Base-by-base conservation (phyloP, 2,329 filamentous ascomycete genomes). In the Dichotomopilus funicola region DNA sequence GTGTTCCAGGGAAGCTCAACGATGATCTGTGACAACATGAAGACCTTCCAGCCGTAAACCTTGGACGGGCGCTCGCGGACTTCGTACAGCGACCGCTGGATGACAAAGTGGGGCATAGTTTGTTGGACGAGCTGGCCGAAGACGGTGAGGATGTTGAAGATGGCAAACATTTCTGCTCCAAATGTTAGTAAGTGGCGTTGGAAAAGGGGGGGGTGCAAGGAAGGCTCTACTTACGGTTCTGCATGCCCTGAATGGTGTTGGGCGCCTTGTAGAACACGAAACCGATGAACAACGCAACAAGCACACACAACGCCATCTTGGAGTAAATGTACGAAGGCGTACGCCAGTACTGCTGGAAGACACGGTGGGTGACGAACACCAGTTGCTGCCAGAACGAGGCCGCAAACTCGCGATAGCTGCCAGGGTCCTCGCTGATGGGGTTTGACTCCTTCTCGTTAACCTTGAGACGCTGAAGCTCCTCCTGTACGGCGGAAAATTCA, bases 271-370 rank as follows among this genome's bases (percentile, higher is more conserved):
- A 89, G 72, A 94, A 91, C 52, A 87, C 85, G 69, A 91, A 90
- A 35, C 89, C 89, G 64, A 94, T 88, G 69, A 92, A 95, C 10
- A 95, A 78, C 4, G 85, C 73, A 37, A 80, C 73, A 12, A 84
- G 71, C 31, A 80, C 73, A 67, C 85, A 89, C 13, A 95, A 83
- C 1, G 78, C 74, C 0, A 78, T 68, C 76, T 95, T 95, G 65
- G 88, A 86, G 75, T 92, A 95, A 70, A 96, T 91, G 75, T 95
- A 95, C 5, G 85, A 80, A 0, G 91, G 91, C 0, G 86, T 91
- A 58, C 91, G 87, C 90, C 91, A 95, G 78, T 94, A 95, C 70
- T 95, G 90, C 67, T 91, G 82, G 76, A 94, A 94, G 33, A 94
- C 87, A 65, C 91, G 89, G 61, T 79, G 69, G 13, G 82, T 79